These are phyloP conservation scores for Verticillium zaregamsianum DNA, from an alignment of 2,329 filamentous ascomycete genomes.

Conservation along the genomic window DNA sequence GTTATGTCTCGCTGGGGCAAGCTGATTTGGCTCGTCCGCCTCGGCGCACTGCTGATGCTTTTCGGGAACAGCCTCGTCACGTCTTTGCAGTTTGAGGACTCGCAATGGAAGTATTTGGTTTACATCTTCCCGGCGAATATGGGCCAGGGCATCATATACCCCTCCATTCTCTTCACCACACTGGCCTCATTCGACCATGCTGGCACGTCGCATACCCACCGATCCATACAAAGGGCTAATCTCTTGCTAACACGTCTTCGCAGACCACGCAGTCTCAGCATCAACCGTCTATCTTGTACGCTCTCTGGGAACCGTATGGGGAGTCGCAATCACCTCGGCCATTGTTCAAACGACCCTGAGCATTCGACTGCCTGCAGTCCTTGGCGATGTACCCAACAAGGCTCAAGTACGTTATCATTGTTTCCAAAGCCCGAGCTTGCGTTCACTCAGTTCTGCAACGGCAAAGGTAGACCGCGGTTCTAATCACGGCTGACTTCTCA, in stretches of 20 bases:
- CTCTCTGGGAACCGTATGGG: slow-evolving; percentile 60
- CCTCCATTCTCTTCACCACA: slow-evolving; percentile 56
- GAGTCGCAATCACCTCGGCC: slow-evolving; percentile 57
- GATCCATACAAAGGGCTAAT: background rate
- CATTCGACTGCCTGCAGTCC: slow-evolving; percentile 45
- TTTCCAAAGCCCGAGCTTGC: background rate
- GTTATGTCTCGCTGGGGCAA: slow-evolving; percentile 54
- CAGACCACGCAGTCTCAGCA: slow-evolving; percentile 59
- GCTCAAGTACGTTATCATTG: slow-evolving; percentile 41
- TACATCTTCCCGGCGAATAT: slow-evolving; percentile 56
- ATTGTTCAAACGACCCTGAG: slow-evolving; percentile 60
- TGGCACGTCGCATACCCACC: slow-evolving; percentile 32
- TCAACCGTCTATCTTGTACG: slow-evolving; percentile 62
- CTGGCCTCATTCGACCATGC: slow-evolving; percentile 57
- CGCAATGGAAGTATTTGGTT: slow-evolving; percentile 49
- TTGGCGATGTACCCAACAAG: slow-evolving; percentile 54
- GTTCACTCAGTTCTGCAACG: too few species aligned
- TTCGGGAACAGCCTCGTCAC: slow-evolving; percentile 49
- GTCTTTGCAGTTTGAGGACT: slow-evolving; percentile 43
- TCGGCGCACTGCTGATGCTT: slow-evolving; percentile 46
- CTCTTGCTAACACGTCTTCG: background rate
- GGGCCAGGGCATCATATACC: slow-evolving; percentile 57
- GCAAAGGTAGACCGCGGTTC: background rate
- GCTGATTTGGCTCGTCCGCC: slow-evolving; percentile 46
- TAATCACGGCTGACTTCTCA: slow-evolving; percentile 11